Evolutionary conservation across 1,139 yeast species (phyloP).

Genomic region (Nakaseomyces delphensis): DNA sequence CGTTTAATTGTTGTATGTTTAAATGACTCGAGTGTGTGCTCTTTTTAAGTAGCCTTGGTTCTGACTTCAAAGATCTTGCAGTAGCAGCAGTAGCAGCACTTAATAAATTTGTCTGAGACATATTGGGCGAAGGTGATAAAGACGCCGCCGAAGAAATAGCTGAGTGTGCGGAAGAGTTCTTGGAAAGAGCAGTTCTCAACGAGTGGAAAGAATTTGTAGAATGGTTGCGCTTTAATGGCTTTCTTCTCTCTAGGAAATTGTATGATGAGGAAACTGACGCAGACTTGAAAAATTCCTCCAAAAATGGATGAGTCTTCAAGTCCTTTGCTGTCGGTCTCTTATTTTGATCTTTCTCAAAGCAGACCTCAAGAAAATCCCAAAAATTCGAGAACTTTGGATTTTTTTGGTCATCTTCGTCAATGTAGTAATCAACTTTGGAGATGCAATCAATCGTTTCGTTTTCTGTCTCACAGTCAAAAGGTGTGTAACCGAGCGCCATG

Average conservation of each 20-base stretch:
- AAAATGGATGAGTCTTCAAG: slow-evolving; percentile 41
- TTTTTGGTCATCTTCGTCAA: slow-evolving; percentile 33
- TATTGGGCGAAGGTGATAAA: slow-evolving; percentile 1
- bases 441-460: slow-evolving; percentile 63
- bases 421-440: slow-evolving; percentile 44
- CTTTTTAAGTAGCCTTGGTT: slow-evolving; percentile 5
- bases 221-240: slow-evolving; percentile 1
- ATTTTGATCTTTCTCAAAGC: slow-evolving; percentile 43
- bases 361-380: slow-evolving; percentile 48
- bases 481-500: slow-evolving; percentile 67
- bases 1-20: slow-evolving; percentile 5
- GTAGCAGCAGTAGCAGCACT: not conserved
- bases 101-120: slow-evolving; percentile 1
- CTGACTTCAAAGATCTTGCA: not conserved
- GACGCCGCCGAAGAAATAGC: slow-evolving; percentile 1
- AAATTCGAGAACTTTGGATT: slow-evolving; percentile 39
- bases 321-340: slow-evolving; percentile 43
- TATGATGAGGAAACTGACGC: not conserved
- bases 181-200: slow-evolving; percentile 1
- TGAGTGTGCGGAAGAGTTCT: not conserved
- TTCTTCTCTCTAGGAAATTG: slow-evolving; percentile 1
- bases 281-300: slow-evolving; percentile 20
- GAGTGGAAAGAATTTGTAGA: slow-evolving; percentile 3
- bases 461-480: slow-evolving; percentile 69
- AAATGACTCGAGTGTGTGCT: slow-evolving; percentile 4